Conservation (phyloP, 345 rosid species). For the Acer negundo region DNA sequence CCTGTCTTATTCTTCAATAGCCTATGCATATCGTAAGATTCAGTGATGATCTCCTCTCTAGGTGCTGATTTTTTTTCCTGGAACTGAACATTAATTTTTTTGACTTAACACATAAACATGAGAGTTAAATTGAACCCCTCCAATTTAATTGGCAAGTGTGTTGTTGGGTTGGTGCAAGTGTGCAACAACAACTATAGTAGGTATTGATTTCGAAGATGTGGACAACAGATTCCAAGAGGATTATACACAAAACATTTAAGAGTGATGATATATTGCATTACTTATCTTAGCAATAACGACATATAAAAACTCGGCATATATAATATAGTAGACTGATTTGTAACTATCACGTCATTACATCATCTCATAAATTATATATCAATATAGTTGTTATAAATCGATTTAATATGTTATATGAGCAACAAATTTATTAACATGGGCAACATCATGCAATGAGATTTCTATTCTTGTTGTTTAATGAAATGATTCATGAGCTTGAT, state of each 20-base stretch:
- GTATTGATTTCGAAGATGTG: background rate
- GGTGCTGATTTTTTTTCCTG: background rate
- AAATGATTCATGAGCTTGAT: constrained; percentile 22
- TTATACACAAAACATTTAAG: background rate
- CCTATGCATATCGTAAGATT: background rate
- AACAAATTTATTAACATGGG: background rate
- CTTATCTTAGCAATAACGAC: too few relatives aligned
- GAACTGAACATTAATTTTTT: background rate
- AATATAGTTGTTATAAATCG: too few relatives aligned
- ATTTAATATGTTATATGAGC: too few relatives aligned
- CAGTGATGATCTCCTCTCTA: background rate
- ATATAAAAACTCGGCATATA: too few relatives aligned
- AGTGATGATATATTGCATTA: too few relatives aligned
- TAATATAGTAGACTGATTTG: too few relatives aligned
- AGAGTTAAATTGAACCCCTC: background rate
- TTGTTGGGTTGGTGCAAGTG: background rate
- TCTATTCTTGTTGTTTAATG: constrained; percentile 7
- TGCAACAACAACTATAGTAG: too few relatives aligned
- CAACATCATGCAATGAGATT: constrained; percentile 13
- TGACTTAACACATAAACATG: background rate
- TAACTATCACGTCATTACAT: too few relatives aligned
- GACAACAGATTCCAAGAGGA: background rate
- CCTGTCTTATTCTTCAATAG: background rate
- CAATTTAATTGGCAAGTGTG: background rate
- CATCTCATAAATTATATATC: too few relatives aligned